Percentiles rank a stretch among this genome's conserved stretches.
phyloP scores from a whole-genome alignment of 108 stramenopile species.

The Nitzschia sp. region DNA sequence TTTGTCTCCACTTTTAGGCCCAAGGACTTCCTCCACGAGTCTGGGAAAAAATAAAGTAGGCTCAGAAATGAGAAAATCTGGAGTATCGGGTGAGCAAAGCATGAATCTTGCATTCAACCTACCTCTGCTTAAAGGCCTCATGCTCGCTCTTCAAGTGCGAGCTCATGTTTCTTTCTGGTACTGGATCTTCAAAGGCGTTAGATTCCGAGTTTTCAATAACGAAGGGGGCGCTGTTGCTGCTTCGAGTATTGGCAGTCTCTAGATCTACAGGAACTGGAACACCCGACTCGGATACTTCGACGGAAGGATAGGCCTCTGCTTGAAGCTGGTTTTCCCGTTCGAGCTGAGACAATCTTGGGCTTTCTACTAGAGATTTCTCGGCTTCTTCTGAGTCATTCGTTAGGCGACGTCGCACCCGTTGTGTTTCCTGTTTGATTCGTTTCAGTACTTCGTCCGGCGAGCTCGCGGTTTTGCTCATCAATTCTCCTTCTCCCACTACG shows the following conservation, averaged over 20 bases:
- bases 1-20: conserved; percentile 50
- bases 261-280: no score
- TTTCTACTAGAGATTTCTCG: background rate
- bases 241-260: background rate
- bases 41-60: conserved; percentile 15
- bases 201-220: background rate
- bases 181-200: conserved; percentile 5
- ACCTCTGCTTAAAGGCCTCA: conserved; percentile 33
- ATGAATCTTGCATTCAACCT: background rate
- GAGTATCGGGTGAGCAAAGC: no score
- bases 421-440: conserved; percentile 32
- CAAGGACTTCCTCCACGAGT: conserved; percentile 85
- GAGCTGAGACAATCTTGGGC: background rate
- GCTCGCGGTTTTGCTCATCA: background rate
- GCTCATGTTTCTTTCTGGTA: conserved; percentile 19
- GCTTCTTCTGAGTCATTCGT: conserved; percentile 2
- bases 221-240: background rate
- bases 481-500: no score
- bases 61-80: background rate
- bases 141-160: conserved; percentile 16
- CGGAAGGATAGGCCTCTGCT: background rate
- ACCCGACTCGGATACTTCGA: background rate
- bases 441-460: conserved; percentile 12
- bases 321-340: background rate
- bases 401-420: conserved; percentile 19